phyloP scores from a whole-genome alignment of 73 alveolate genomes.

The Paramecium biaurelia region DNA sequence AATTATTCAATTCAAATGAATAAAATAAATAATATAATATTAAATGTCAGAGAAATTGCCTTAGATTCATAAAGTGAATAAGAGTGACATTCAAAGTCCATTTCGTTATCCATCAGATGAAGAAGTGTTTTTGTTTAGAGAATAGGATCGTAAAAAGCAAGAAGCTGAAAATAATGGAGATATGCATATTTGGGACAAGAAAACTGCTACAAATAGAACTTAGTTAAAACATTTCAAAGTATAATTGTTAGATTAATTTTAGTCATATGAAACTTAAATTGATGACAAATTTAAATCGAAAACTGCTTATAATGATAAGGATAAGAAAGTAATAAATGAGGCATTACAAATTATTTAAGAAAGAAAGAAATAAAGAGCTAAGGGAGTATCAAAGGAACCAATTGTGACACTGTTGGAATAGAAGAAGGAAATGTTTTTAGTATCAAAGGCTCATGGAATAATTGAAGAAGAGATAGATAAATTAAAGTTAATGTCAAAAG shows the following conservation, averaged over 20 bases:
- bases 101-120: constrained; percentile 48
- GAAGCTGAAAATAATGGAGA: neutral
- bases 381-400: constrained; percentile 59
- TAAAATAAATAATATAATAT: neutral
- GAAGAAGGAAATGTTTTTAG: constrained; percentile 63
- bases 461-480: constrained; percentile 58
- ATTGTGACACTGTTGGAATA: constrained; percentile 47
- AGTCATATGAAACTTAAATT: constrained; percentile 1
- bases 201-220: constrained; percentile 35
- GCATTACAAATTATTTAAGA: constrained; percentile 51
- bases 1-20: neutral
- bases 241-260: neutral
- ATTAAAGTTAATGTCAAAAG: constrained; percentile 40
- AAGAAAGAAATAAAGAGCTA: constrained; percentile 44
- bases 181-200: constrained; percentile 30
- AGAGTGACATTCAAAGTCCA: constrained; percentile 22
- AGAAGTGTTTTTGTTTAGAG: constrained; percentile 49
- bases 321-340: constrained; percentile 16
- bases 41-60: constrained; percentile 47
- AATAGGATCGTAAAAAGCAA: neutral
- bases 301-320: constrained; percentile 38
- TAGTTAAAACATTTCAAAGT: constrained; percentile 42
- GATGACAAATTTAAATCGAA: neutral
- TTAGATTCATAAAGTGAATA: neutral
- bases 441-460: constrained; percentile 63